Percentiles rank a stretch among this genome's conserved stretches.
phyloP scores from a whole-genome alignment of 1,284 basidiomycete genomes.

The Puccinia horiana region DNA sequence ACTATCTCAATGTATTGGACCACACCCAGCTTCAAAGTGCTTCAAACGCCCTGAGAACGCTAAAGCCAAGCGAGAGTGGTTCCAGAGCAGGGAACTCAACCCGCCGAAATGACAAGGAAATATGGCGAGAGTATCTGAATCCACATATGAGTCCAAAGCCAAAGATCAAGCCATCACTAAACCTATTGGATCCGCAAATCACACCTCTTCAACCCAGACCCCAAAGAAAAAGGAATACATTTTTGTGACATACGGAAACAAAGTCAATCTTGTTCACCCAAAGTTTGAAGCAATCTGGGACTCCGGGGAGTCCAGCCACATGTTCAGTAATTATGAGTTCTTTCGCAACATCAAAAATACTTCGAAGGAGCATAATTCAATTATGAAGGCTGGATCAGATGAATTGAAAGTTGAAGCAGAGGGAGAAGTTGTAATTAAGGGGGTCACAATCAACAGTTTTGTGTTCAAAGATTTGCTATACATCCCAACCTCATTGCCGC shows the following conservation, averaged over 20 bases:
- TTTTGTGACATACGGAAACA: neutral
- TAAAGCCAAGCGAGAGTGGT: neutral
- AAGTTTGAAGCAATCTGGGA: neutral
- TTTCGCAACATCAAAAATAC: neutral
- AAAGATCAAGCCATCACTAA: too few relatives aligned
- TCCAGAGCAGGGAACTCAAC: neutral
- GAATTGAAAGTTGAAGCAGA: neutral
- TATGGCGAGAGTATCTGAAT: too few relatives aligned
- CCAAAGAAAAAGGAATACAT: too few relatives aligned
- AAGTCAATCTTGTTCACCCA: neutral
- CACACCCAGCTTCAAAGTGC: neutral
- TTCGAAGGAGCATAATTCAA: neutral
- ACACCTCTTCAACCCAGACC: too few relatives aligned
- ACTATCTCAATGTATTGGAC: neutral
- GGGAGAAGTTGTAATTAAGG: neutral
- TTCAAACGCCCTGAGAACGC: neutral
- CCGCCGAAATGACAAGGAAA: neutral
- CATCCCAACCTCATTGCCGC: slow-evolving; percentile 8
- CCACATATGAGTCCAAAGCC: too few relatives aligned
- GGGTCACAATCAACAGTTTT: neutral
- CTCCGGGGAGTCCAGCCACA: neutral
- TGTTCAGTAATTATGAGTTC: neutral
- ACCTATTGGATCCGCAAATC: too few relatives aligned
- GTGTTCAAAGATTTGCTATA: neutral
- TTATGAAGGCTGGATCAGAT: neutral